Base-by-base conservation (phyloP, 257 asterid genomes). In the Coffea canephora region DNA sequence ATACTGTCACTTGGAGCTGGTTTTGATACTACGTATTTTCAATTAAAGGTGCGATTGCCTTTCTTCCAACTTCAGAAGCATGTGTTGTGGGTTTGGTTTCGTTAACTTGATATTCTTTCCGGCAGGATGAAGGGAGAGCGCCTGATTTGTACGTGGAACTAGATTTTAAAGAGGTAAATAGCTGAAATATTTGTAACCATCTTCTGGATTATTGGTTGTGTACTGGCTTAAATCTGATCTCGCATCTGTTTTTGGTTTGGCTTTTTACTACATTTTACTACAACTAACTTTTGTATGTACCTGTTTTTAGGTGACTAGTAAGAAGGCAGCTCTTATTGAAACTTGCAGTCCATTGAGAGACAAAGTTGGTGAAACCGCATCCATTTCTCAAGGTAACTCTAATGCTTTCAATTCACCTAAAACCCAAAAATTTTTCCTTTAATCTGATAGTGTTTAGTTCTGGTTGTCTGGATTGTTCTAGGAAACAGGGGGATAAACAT, bases 1-100 rank as follows among this genome's bases (percentile, higher is more conserved):
- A 89, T 94, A 81, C 62, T 94, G 80, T 96, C 97, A 11, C 92
- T 96, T 55, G 98, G 98, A 59, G 99, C 98, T 88, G 99, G 99
- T 81, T 96, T 92, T 81, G 99, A 96, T 81, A 92, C 99, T 10
- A 89, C 95, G 74, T 94, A 83, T 85, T 96, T 96, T 84, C 98
- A 90, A 90, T 83, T 96, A 88, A 92, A 92, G 97, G 98, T 96
- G 85, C 86, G 76, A 39, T 84, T 82, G 83, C 79, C 76, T 79
- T 80, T 80, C 84, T 84, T 76, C 80, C 78, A 82, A 82, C 61
- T 61, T 69, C 84, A 21, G 12, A 62, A 61, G 48, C 48, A 48
- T n/a, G 62, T 50, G 2, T 59, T 55, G 23, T 8, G 18, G 61
- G 49, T 59, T 6, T 57, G 21, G 59, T 71, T 41, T 64, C 39